Conservation (phyloP, 2,329 filamentous ascomycete genomes). For the Calonectria pseudoturangicola region DNA sequence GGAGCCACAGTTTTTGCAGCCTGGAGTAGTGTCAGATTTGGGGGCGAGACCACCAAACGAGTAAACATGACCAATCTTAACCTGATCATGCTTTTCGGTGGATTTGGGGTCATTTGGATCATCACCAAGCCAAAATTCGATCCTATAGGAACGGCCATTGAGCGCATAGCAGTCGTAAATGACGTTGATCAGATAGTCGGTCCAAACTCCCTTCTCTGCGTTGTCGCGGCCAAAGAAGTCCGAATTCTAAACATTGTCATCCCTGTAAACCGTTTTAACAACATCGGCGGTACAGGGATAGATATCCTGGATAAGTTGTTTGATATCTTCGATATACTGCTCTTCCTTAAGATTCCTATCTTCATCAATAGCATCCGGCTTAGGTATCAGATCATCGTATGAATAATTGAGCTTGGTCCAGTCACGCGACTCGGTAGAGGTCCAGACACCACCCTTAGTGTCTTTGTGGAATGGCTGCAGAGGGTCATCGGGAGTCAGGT, state of each 20-base stretch:
- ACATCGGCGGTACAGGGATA: conserved; percentile 14
- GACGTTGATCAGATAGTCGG: too few species aligned
- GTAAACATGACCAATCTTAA: too few species aligned
- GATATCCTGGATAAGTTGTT: background rate
- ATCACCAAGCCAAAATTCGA: too few species aligned
- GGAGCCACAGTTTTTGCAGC: conserved; percentile 18
- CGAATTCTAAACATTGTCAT: background rate
- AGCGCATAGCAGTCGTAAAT: too few species aligned
- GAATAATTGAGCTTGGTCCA: conserved; percentile 25
- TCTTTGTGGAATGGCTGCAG: conserved; percentile 40
- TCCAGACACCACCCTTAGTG: conserved; percentile 18
- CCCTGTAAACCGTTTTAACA: background rate
- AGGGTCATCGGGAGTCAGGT: background rate
- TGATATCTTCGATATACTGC: background rate
- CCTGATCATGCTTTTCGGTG: too few species aligned
- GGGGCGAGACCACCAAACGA: too few species aligned
- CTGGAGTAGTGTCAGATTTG: background rate
- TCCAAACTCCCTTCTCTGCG: too few species aligned
- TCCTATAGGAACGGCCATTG: too few species aligned
- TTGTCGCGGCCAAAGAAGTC: too few species aligned
- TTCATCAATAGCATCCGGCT: background rate
- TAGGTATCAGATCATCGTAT: conserved; percentile 14
- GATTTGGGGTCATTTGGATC: too few species aligned
- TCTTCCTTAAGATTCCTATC: conserved; percentile 17
- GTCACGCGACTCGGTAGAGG: conserved; percentile 3